Base-by-base conservation (phyloP, 106 monocot genomes). In the Dendrobium huoshanense region DNA sequence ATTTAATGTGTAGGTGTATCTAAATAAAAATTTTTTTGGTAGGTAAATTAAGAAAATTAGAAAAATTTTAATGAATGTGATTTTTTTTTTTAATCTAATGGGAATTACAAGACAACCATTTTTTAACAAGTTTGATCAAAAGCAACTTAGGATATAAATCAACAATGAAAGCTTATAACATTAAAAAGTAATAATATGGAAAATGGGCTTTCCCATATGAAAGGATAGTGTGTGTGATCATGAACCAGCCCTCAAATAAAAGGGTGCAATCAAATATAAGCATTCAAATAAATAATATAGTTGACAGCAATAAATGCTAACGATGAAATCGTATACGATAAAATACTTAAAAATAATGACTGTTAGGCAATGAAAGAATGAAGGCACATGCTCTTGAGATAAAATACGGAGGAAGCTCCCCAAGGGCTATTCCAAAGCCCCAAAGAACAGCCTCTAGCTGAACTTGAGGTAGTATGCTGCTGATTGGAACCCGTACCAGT, bases 321-420 rank as follows among this genome's bases (percentile, higher is more conserved):
- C 15, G 40, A 73, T 73, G 77, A 40, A 77, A 77, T 17, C 45
- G 29, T 5, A 77, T 24, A 47, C 0, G 20, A 17, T 48, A 13
- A 45, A 77, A 77, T 13, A 55, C 0, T 44, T 44, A 48, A 11
- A 27, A 77, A 40, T 18, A 77, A 33, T 77, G 25, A 77, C 1
- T 48, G 0, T 33, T 31, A 31, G 7, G 19, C 9, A 76, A 48
- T 78, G 64, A 33, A 75, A 80, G 15, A 24, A 83, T 48, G 58
- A 80, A 72, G 20, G 25, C 11, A 98, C 97, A 94, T 85, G 97
- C 92, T 90, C 89, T 92, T 67, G 97, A 91, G 75, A 98, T 90
- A 85, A 98, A 98, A 87, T 98, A 98, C 47, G 97, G 97, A 72
- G 97, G 97, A 85, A 98, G 92, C 81, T 98, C 97, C 42, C 97